These are phyloP conservation scores for Tilletia setariae DNA, from an alignment of 1,284 basidiomycete species.

Conservation along the genomic window DNA sequence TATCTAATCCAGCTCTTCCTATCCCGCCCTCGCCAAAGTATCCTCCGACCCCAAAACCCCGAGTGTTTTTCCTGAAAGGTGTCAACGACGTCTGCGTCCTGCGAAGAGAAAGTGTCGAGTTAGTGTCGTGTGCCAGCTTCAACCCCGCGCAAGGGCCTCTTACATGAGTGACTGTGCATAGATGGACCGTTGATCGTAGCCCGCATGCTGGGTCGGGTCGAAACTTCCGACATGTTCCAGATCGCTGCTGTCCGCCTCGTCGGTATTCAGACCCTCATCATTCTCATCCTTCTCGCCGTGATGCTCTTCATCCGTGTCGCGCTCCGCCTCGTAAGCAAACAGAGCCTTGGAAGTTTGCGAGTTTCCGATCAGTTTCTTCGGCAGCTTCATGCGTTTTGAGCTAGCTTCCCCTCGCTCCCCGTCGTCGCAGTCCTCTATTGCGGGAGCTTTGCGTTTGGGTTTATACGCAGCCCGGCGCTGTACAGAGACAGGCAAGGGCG, in stretches of 20 bases:
- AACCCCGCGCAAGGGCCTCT: not conserved
- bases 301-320: conserved; percentile 73
- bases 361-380: conserved; percentile 40
- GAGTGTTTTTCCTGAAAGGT: conserved; percentile 26
- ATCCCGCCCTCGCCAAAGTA: conserved; percentile 17
- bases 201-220: conserved; percentile 67
- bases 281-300: conserved; percentile 57
- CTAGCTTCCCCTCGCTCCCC: not conserved
- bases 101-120: conserved; percentile 1
- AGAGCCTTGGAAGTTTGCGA: conserved; percentile 58
- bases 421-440: not conserved
- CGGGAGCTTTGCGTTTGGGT: not conserved
- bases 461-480: not conserved
- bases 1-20: conserved; percentile 1
- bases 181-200: conserved; percentile 57
- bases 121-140: not conserved
- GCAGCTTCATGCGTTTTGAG: conserved; percentile 20
- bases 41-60: conserved; percentile 28
- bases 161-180: conserved; percentile 48
- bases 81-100: conserved; percentile 31
- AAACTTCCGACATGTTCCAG: conserved; percentile 64
- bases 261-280: conserved; percentile 58
- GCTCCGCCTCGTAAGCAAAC: conserved; percentile 67
- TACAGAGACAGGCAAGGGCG: not conserved
- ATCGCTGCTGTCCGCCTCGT: conserved; percentile 66